Evolutionary conservation across 768 basidiomycete genomes (phyloP).

Genomic region (Botryobasidium botryosum): DNA sequence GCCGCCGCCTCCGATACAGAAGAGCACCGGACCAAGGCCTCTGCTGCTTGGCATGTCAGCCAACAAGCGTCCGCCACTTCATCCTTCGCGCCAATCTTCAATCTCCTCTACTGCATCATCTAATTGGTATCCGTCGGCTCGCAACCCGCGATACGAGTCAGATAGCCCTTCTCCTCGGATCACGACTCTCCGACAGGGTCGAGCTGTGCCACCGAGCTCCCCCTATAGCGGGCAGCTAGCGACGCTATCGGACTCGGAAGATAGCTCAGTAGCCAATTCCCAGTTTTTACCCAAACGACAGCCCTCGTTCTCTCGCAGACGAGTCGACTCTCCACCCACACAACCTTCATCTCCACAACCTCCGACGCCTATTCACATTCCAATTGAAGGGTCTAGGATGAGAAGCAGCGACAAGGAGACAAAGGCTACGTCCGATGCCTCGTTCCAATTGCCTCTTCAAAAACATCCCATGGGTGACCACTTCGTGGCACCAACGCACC

Average conservation of each 20-base stretch:
- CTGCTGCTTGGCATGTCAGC: no score
- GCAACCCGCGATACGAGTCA: no score
- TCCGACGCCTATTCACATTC: conserved; percentile 6
- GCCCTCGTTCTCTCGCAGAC: no score
- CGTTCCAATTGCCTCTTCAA: neutral
- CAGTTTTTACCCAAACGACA: no score
- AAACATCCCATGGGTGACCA: conserved; percentile 1
- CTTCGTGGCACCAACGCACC: conserved; percentile 6
- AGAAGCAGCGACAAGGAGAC: neutral
- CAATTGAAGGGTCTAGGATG: conserved; percentile 3
- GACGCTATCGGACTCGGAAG: neutral
- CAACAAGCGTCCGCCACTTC: no score
- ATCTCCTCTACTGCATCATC: no score
- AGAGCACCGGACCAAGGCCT: no score
- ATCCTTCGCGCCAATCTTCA: no score
- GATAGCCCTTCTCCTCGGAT: no score
- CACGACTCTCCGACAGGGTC: neutral
- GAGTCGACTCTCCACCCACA: conserved; percentile 1
- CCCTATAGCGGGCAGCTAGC: neutral
- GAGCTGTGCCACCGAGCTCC: conserved; percentile 1
- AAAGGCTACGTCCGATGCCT: conserved; percentile 2
- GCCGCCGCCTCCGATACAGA: no score
- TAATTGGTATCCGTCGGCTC: no score
- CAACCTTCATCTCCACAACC: neutral
- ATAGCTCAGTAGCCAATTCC: no score